phyloP scores from a whole-genome alignment of 768 basidiomycete genomes.

The Aureoboletus auriporus region DNA sequence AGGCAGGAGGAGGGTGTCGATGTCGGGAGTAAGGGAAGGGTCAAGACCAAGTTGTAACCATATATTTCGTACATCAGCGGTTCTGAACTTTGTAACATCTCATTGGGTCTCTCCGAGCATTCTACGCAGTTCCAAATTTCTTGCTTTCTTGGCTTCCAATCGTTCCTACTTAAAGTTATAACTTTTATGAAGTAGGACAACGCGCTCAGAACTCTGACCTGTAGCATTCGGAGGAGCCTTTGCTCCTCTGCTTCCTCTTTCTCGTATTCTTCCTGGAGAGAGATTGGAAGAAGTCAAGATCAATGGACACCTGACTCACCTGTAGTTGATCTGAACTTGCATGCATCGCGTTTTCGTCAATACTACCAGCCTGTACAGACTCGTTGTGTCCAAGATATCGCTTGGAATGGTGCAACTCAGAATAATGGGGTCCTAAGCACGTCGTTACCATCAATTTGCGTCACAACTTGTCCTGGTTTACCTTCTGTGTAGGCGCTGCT shows the following conservation, averaged over 20 bases:
- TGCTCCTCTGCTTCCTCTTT: conserved; percentile 12
- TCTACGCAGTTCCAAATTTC: conserved; percentile 9
- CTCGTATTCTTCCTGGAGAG: conserved; percentile 6
- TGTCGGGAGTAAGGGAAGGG: neutral
- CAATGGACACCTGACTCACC: neutral
- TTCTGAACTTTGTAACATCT: neutral
- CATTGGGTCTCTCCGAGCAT: conserved; percentile 8
- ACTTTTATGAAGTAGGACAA: neutral
- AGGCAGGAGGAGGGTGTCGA: conserved; percentile 15
- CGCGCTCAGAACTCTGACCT: neutral
- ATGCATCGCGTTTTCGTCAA: neutral
- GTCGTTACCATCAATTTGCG: neutral
- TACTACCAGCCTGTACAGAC: neutral
- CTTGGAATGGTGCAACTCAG: neutral
- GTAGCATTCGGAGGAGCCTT: conserved; percentile 10
- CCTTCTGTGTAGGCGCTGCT: neutral
- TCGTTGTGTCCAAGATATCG: neutral
- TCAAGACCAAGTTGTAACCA: conserved; percentile 12
- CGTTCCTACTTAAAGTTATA: conserved; percentile 1
- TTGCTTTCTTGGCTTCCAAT: conserved; percentile 3
- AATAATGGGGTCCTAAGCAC: neutral
- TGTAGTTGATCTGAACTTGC: neutral
- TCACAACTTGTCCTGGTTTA: neutral
- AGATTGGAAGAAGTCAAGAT: neutral
- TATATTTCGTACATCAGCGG: neutral